A percentile compares a stretch with the other conserved stretches of the same genome.
Conservation (phyloP, 192 early-diverging fungal genomes). For the Coemansia sp. region DNA sequence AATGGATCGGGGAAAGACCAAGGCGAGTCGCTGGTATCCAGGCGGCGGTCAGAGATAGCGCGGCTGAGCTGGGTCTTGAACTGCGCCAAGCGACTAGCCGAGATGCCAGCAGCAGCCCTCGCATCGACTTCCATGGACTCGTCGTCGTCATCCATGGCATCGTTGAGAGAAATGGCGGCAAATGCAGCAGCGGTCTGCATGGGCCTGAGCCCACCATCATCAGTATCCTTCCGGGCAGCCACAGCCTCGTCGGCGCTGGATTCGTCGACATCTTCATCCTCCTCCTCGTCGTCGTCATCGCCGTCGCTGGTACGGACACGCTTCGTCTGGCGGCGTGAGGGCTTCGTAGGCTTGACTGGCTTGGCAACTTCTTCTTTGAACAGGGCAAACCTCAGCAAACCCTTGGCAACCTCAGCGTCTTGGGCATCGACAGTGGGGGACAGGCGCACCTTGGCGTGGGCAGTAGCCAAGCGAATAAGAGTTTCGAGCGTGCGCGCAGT, state of each 20-base stretch:
- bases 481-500: constrained; percentile 99
- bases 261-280: not conserved
- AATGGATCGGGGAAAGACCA: constrained; percentile 58
- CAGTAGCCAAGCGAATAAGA: constrained; percentile 92
- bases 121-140: constrained; percentile 31
- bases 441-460: constrained; percentile 92
- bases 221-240: not conserved
- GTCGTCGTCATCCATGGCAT: not conserved
- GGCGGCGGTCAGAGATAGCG: constrained; percentile 38
- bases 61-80: constrained; percentile 56
- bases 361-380: constrained; percentile 74
- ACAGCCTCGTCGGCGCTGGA: constrained; percentile 2
- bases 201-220: constrained; percentile 3
- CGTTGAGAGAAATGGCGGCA: not conserved
- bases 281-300: constrained; percentile 11
- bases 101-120: constrained; percentile 5
- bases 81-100: constrained; percentile 23
- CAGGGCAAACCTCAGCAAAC: constrained; percentile 84
- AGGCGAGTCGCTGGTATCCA: constrained; percentile 52
- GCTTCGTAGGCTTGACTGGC: constrained; percentile 35
- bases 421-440: constrained; percentile 74
- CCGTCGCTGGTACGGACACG: constrained; percentile 45
- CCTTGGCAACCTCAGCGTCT: constrained; percentile 82
- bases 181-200: not conserved
- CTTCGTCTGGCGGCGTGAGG: constrained; percentile 35